These are phyloP conservation scores for Epichloe gansuensis DNA, from an alignment of 2,329 filamentous ascomycete genomes.

Conservation along the genomic window DNA sequence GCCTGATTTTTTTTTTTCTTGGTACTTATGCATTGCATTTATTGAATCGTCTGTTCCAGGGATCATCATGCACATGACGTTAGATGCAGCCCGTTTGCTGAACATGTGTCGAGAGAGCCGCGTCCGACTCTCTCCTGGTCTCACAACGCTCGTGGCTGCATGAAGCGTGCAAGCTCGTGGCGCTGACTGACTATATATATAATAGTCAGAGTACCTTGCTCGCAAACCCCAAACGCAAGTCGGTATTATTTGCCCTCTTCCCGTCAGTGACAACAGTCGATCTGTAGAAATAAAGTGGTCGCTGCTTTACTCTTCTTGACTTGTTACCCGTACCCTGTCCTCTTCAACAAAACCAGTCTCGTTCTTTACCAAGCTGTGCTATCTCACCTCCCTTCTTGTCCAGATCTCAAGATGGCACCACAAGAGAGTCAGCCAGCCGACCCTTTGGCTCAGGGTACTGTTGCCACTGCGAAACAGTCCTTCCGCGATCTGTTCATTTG, in stretches of 20 bases:
- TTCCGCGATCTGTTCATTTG: slow-evolving; percentile 56
- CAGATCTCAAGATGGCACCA: background rate
- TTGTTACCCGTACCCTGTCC: background rate
- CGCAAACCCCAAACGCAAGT: background rate
- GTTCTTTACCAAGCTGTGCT: background rate
- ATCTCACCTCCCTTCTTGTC: background rate
- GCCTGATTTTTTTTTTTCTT: too few relatives aligned
- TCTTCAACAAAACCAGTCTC: background rate
- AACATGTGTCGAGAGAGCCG: background rate
- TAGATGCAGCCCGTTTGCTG: background rate
- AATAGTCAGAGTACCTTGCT: background rate
- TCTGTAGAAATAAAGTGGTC: background rate
- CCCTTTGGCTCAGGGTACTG: slow-evolving; percentile 51
- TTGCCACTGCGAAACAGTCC: slow-evolving; percentile 53
- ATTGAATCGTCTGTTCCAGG: background rate
- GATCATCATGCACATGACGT: background rate
- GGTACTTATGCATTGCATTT: background rate
- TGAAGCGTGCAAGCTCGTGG: too few relatives aligned
- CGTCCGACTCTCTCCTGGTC: background rate
- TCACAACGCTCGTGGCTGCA: background rate
- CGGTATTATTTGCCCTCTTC: background rate
- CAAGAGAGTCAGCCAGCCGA: slow-evolving; percentile 42
- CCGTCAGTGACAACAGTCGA: too few relatives aligned
- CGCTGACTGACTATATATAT: background rate
- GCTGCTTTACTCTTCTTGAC: background rate